These are phyloP conservation scores for Pythium brachiatum DNA, from an alignment of 352 stramenopile species.

Conservation along the genomic window DNA sequence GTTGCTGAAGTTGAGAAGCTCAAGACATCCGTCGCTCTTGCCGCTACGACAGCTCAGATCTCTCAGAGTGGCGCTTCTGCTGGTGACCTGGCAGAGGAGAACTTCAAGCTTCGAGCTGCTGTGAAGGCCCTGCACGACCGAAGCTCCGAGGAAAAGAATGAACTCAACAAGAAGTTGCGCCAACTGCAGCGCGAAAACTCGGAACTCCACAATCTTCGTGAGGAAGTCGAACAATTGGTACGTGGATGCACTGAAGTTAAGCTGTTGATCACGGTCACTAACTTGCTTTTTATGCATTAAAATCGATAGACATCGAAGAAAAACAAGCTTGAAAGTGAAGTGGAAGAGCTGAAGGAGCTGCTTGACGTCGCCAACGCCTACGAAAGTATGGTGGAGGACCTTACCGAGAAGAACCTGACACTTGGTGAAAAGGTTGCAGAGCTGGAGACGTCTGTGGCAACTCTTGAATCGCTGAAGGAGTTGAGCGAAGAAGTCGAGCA, in stretches of 20 bases:
- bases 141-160: constrained; percentile 73
- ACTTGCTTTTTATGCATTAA: neutral
- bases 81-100: constrained; percentile 67
- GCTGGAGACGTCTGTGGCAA: constrained; percentile 63
- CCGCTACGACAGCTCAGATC: constrained; percentile 39
- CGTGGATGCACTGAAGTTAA: constrained; percentile 17
- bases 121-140: constrained; percentile 84
- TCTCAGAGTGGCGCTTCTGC: constrained; percentile 26
- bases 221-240: constrained; percentile 75
- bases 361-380: constrained; percentile 85
- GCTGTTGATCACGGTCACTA: neutral
- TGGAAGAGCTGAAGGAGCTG: constrained; percentile 85
- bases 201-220: constrained; percentile 56
- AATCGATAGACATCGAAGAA: constrained; percentile 48
- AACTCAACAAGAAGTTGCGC: constrained; percentile 77
- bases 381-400: constrained; percentile 85
- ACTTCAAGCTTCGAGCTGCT: constrained; percentile 76
- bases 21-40: constrained; percentile 57
- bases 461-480: constrained; percentile 77
- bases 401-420: constrained; percentile 87
- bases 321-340: constrained; percentile 50
- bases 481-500: constrained; percentile 89
- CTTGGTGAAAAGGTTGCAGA: constrained; percentile 81
- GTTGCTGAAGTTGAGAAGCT: constrained; percentile 73
- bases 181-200: constrained; percentile 71